Base-by-base conservation (phyloP, 805 yeast species). In the Wickerhamiella brachini region DNA sequence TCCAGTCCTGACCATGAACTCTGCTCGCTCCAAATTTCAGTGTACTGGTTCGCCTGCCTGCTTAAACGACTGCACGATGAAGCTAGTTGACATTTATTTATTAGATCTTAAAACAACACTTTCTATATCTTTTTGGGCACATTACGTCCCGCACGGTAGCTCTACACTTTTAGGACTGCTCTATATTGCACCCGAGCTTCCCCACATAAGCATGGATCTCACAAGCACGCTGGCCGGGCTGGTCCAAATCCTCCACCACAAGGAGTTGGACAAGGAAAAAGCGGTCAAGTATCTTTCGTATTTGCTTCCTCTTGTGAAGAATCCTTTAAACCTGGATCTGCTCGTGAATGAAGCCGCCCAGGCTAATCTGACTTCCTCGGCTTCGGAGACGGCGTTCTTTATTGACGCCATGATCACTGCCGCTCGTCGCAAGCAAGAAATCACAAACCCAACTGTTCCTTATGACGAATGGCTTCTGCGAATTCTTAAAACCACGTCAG, bases 361-460 rank as follows among this genome's bases (percentile, higher is more conserved):
- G 44, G 48, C 51, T n/a, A 34, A 22, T n/a, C 41, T 38, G 20
- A 46, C 37, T n/a, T 4, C 31, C 22, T 24, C 51, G 3, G 34
- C 34, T 6, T 48, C 34, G 31, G 29, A 44, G 7, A 43, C 54
- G 2, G 22, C 31, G 12, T 39, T 24, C 15, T 37, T 53, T 12
- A 51, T 54, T 18, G 61, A 57, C 39, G 61, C 49, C 2, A 49
- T 59, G 7, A 21, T 50, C 17, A 51, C 55, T 7, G 59, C 61
- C 0, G 47, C 51, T n/a, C 34, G 48, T n/a, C 54, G 52, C 21
- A 59, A 59, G 41, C 44, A 23, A 8, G 43, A 47, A 8, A 50
- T 57, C 13, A 51, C 62, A 7, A 50, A 57, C 24, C 62, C 62
- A 3, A 57, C 60, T 1, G 34, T 58, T 2, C 23, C 56, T 1